Conservation (phyloP, 371 early-diverging fungal species). For the Mucor mucedo region DNA sequence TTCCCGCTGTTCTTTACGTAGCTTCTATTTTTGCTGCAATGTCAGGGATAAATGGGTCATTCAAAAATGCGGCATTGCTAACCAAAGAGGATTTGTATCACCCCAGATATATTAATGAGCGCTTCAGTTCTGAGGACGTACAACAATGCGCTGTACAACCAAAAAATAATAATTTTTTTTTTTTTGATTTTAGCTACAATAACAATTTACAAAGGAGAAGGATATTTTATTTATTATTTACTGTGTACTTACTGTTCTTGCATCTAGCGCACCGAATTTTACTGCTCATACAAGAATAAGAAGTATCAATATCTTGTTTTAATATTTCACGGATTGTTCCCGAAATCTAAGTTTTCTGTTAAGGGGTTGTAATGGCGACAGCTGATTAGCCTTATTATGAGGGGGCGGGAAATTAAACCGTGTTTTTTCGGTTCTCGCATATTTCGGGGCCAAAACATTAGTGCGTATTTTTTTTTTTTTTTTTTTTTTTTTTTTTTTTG, state of each 20-base stretch:
- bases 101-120: neutral
- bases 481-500: no score
- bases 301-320: neutral
- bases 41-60: neutral
- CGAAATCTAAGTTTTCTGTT: slow-evolving; percentile 1
- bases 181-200: neutral
- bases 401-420: neutral
- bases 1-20: neutral
- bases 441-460: no score
- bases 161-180: neutral
- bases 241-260: neutral
- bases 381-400: neutral
- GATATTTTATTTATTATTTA: neutral
- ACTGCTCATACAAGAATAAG: no score
- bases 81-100: neutral
- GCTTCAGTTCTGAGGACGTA: neutral
- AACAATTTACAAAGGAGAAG: no score
- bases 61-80: neutral
- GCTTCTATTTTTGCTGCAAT: neutral
- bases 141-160: neutral
- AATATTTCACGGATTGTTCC: slow-evolving; percentile 1
- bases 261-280: neutral
- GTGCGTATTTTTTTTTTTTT: no score
- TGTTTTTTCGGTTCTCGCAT: no score
- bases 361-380: neutral